Evolutionary conservation across 1,284 basidiomycete genomes (phyloP), one percentile per base, ranked within the genome.

Genomic region (Malassezia restricta): DNA sequence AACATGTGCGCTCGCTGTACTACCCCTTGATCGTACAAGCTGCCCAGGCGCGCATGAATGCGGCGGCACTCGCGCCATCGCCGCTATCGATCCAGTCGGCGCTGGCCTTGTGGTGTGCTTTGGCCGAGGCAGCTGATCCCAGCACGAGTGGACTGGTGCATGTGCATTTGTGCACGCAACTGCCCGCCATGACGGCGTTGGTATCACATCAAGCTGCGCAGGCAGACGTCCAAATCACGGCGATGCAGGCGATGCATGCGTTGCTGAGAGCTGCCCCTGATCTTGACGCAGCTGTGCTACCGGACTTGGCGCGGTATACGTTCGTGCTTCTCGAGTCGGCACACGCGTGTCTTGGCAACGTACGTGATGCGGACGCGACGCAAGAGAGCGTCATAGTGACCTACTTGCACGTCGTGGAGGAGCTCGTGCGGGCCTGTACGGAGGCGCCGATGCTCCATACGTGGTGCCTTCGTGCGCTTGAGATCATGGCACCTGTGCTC

Each of bases 11-110:
- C 51, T 11, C 54, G 47, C 28, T 51, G 50, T 45, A 61, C 58
- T 7, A 59, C 54, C 32, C 63, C 54, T 17, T 54, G 46, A 33
- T 62, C 55, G 44, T 68, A 8, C 15, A 39, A 11, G 47, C 42
- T 20, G 52, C 48, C 12, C 41, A 54, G 8, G 43, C 43, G 37
- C 52, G 52, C 20, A 17, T 54, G 9, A 37, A 31, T 7, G 38
- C 47, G 17, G 49, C 43, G 5, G 17, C 31, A 37, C 37, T 30
- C 28, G 33, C 59, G 33, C n/a, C 39, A 11, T 27, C 31, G 27
- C 38, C 50, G 6, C 14, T 47, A 8, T 31, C 51, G 6, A 37
- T 43, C 11, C 40, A 38, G 11, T 29, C 56, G 0, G 56, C 51
- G 27, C 43, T 54, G 8, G 20, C 43, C 11, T 31, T 53, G 28